These are phyloP conservation scores for Lyophyllum decastes DNA, from an alignment of 768 basidiomycete genomes.

Conservation along the genomic window DNA sequence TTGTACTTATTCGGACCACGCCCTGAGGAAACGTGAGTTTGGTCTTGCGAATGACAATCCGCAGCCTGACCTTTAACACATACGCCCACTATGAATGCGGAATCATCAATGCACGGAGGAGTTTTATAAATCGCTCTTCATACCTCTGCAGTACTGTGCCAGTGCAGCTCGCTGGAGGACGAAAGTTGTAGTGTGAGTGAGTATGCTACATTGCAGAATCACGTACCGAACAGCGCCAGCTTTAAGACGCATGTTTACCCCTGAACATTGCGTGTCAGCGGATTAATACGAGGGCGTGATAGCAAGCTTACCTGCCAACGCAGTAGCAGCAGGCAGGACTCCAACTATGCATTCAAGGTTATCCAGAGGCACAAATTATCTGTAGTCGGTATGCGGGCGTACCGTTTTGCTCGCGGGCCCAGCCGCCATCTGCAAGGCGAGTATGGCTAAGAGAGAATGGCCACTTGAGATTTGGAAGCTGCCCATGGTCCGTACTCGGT, in stretches of 20 bases:
- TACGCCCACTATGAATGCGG: constrained; percentile 47
- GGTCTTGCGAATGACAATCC: neutral
- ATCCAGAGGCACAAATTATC: neutral
- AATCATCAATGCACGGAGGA: neutral
- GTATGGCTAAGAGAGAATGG: constrained; percentile 63
- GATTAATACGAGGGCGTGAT: neutral
- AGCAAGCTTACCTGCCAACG: constrained; percentile 29
- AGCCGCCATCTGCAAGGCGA: constrained; percentile 62
- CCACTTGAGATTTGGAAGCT: constrained; percentile 64
- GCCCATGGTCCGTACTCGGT: constrained; percentile 62
- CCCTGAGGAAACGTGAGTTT: constrained; percentile 29
- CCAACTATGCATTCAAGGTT: constrained; percentile 31
- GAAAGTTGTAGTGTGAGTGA: neutral
- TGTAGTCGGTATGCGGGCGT: constrained; percentile 22
- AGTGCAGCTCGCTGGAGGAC: constrained; percentile 50
- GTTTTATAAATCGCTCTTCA: neutral
- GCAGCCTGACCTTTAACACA: constrained; percentile 38
- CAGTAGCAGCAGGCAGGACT: constrained; percentile 49
- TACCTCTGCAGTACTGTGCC: constrained; percentile 54
- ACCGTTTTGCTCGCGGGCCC: constrained; percentile 65
- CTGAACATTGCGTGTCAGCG: constrained; percentile 22
- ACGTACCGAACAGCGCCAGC: constrained; percentile 49
- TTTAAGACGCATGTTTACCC: constrained; percentile 60
- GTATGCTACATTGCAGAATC: neutral
- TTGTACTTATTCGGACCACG: constrained; percentile 45